Evolutionary conservation across 345 rosid genomes (phyloP).

Genomic region (Bruguiera gymnorhiza): DNA sequence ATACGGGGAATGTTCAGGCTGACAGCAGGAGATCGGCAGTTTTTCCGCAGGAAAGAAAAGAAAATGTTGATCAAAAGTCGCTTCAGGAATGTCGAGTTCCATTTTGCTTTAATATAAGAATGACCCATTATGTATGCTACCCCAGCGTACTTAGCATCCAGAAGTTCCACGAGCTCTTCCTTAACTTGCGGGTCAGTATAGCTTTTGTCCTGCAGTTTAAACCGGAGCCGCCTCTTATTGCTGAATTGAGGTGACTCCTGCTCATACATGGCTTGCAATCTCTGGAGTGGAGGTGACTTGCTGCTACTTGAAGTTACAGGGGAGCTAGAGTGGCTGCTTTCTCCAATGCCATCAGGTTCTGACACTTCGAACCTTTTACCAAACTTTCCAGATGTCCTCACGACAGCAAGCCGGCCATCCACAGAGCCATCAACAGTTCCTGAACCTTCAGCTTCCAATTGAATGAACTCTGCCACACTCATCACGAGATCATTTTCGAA

Average conservation of each 20-base stretch:
- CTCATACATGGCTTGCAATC: constrained; percentile 56
- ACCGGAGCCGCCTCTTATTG: constrained; percentile 44
- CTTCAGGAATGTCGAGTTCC: constrained; percentile 67
- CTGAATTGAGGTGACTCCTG: constrained; percentile 53
- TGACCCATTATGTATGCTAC: constrained; percentile 75
- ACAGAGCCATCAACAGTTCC: constrained; percentile 47
- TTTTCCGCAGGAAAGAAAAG: constrained; percentile 80
- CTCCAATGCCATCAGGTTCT: constrained; percentile 36
- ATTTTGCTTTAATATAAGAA: constrained; percentile 64
- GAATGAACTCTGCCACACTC: constrained; percentile 92
- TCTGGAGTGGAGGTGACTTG: constrained; percentile 56
- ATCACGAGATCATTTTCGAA: constrained; percentile 78
- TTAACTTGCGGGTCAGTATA: constrained; percentile 56
- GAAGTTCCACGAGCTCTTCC: constrained; percentile 72
- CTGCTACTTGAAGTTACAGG: constrained; percentile 45
- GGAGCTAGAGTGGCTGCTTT: constrained; percentile 40
- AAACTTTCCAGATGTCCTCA: constrained; percentile 68
- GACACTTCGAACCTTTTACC: constrained; percentile 61
- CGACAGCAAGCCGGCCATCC: constrained; percentile 77
- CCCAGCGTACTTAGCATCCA: constrained; percentile 76
- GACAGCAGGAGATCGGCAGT: constrained; percentile 76
- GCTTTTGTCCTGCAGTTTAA: constrained; percentile 54
- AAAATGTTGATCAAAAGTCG: constrained; percentile 60
- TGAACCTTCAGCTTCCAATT: constrained; percentile 75
- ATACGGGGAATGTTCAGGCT: constrained; percentile 77